Evolutionary conservation across 768 basidiomycete genomes (phyloP).

Genomic region (Termitomyces sp.): DNA sequence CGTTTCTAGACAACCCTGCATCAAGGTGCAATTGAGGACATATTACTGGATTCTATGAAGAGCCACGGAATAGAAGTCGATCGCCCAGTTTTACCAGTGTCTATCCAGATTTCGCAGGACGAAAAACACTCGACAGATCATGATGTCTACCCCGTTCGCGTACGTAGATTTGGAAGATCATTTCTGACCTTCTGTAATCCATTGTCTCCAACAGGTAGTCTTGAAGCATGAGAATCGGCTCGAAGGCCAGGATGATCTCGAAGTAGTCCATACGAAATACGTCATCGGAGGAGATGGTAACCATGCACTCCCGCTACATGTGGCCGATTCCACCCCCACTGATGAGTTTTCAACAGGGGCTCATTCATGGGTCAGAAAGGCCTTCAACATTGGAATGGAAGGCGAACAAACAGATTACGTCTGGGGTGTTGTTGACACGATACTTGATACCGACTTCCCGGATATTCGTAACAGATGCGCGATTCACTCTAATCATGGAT

Average conservation of each 20-base stretch:
- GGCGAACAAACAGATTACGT: conserved; percentile 74
- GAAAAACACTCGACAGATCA: conserved; percentile 35
- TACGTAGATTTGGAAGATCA: conserved; percentile 12
- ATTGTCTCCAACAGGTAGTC: conserved; percentile 27
- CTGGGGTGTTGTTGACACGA: conserved; percentile 78
- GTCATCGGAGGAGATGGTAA: conserved; percentile 73
- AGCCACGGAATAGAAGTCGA: conserved; percentile 40
- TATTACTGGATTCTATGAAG: conserved; percentile 53
- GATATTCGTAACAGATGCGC: conserved; percentile 62
- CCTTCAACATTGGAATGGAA: conserved; percentile 61
- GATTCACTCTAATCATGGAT: conserved; percentile 65
- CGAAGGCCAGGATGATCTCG: conserved; percentile 26
- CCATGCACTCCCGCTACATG: conserved; percentile 1
- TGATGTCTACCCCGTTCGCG: conserved; percentile 29
- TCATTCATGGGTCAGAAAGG: conserved; percentile 78
- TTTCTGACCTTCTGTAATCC: neutral
- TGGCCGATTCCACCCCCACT: neutral
- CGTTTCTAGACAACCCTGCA: conserved; percentile 45
- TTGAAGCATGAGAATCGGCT: conserved; percentile 34
- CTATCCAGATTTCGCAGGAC: conserved; percentile 40
- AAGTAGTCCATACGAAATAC: conserved; percentile 59
- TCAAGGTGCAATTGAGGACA: conserved; percentile 57
- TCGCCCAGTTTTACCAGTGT: conserved; percentile 42
- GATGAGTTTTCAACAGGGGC: conserved; percentile 41
- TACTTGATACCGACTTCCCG: conserved; percentile 71